A percentile compares a stretch with the other conserved stretches of the same genome.
phyloP scores from a whole-genome alignment of 257 asterid genomes.

The Solanum habrochaites region DNA sequence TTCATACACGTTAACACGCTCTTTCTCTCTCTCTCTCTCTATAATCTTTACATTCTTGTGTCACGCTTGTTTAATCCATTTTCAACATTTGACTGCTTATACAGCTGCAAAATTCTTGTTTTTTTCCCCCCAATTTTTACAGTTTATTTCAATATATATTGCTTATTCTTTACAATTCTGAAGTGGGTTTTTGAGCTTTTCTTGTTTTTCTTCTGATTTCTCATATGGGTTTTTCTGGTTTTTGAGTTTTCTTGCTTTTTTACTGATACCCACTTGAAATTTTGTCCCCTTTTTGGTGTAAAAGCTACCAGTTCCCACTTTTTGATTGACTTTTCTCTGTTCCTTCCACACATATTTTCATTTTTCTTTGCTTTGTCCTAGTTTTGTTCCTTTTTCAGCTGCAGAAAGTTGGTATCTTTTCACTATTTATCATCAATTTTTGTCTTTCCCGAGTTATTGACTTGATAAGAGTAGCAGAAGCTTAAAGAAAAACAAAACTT shows the following conservation, averaged over 20 bases:
- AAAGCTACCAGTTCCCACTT: not conserved
- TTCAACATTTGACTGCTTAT: not conserved
- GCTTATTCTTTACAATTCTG: not conserved
- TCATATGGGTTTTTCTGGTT: not conserved
- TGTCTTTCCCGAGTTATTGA: not conserved
- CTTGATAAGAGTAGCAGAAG: not conserved
- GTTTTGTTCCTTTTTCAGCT: not conserved
- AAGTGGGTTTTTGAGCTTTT: not conserved
- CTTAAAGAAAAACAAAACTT: not conserved
- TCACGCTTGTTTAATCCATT: not conserved
- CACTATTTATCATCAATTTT: not conserved
- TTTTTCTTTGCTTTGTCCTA: not conserved
- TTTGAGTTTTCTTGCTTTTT: not conserved
- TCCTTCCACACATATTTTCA: not conserved
- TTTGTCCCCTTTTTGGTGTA: not conserved
- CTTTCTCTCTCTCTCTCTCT: not conserved
- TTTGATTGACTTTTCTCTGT: not conserved
- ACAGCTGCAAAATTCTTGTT: not conserved
- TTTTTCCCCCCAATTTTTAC: not conserved
- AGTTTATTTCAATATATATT: not conserved
- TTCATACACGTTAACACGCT: conserved; percentile 8
- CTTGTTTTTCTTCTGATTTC: not conserved
- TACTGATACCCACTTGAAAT: not conserved
- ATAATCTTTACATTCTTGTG: not conserved
- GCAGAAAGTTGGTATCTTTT: not conserved